phyloP scores from a whole-genome alignment of 345 rosid species.

The Brassica rapa region DNA sequence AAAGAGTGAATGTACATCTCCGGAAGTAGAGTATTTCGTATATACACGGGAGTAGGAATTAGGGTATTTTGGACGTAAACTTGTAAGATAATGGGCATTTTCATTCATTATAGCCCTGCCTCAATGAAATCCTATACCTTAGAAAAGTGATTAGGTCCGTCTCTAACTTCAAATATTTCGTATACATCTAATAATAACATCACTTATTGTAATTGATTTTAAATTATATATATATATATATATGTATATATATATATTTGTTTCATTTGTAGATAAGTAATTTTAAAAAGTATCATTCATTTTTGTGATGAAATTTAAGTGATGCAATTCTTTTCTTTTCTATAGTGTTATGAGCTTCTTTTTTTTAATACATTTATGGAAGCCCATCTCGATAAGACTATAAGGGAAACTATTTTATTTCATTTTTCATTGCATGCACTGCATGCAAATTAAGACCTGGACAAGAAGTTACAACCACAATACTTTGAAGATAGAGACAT shows the following conservation, averaged over 20 bases:
- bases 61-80: background rate
- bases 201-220: too few relatives aligned
- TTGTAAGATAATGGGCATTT: constrained; percentile 19
- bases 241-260: too few relatives aligned
- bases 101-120: background rate
- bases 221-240: too few relatives aligned
- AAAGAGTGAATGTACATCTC: background rate
- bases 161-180: background rate
- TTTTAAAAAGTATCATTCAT: too few relatives aligned
- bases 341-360: too few relatives aligned
- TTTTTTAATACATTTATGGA: background rate
- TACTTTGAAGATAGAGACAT: constrained; percentile 6
- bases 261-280: too few relatives aligned
- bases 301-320: too few relatives aligned
- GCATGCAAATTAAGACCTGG: background rate
- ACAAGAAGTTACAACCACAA: background rate
- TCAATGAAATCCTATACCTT: background rate
- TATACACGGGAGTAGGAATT: background rate
- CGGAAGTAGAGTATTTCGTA: background rate
- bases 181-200: too few relatives aligned
- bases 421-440: background rate
- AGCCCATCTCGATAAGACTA: background rate
- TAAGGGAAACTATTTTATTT: background rate
- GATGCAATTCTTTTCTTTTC: too few relatives aligned
- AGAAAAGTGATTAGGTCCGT: background rate